These are phyloP conservation scores for Astraeus odoratus DNA, from an alignment of 768 basidiomycete genomes.

Conservation along the genomic window DNA sequence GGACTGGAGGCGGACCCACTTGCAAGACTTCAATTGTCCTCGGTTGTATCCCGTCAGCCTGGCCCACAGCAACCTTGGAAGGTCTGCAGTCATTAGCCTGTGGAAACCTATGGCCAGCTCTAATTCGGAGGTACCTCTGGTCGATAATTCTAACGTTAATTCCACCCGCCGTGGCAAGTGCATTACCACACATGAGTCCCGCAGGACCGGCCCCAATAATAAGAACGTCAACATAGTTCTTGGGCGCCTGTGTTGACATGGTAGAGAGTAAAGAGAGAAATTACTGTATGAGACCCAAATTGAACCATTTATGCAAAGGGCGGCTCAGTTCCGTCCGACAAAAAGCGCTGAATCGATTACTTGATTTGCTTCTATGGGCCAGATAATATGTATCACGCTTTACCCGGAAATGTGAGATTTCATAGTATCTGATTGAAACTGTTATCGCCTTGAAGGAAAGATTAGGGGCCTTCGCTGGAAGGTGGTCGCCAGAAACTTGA, in stretches of 20 bases:
- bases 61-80: slow-evolving; percentile 35
- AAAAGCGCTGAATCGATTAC: background rate
- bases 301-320: no score
- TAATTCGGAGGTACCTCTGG: slow-evolving; percentile 27
- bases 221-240: slow-evolving; percentile 38
- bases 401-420: no score
- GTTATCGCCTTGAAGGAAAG: no score
- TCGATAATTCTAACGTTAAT: slow-evolving; percentile 42
- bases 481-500: no score
- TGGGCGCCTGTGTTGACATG: background rate
- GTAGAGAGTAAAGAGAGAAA: background rate
- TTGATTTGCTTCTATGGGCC: background rate
- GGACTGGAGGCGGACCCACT: slow-evolving; percentile 16
- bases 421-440: no score
- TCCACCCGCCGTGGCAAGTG: slow-evolving; percentile 35
- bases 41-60: slow-evolving; percentile 52
- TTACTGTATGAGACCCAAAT: background rate
- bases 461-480: no score
- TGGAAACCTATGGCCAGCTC: background rate
- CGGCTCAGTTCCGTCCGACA: no score
- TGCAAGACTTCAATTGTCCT: slow-evolving; percentile 50
- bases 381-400: no score
- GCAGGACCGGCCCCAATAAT: slow-evolving; percentile 45
- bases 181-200: slow-evolving; percentile 65
- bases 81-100: slow-evolving; percentile 25